phyloP scores from a whole-genome alignment of 176 grass and related monocot species.

The Thinopyrum elongatum region DNA sequence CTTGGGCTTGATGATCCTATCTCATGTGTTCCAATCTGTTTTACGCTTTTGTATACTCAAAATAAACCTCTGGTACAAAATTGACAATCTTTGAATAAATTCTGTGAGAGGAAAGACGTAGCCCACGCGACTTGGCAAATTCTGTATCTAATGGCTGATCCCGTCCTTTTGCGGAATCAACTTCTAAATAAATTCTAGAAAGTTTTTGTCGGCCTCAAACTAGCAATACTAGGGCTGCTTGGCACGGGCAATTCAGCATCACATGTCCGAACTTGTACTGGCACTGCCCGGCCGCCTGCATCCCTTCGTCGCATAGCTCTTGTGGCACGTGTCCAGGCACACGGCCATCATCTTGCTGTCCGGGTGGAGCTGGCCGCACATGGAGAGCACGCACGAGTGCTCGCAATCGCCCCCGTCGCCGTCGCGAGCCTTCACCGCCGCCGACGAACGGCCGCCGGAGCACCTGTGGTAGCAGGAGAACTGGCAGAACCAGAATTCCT shows the following conservation, averaged over 20 bases:
- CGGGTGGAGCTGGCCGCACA: constrained; percentile 27
- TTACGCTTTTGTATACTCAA: neutral
- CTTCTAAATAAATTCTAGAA: neutral
- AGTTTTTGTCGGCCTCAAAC: neutral
- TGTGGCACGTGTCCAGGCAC: constrained; percentile 41
- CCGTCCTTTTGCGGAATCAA: neutral
- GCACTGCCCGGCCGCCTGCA: neutral
- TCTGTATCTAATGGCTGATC: too few relatives aligned
- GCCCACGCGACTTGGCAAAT: too few relatives aligned
- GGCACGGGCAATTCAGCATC: neutral
- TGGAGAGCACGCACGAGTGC: constrained; percentile 15
- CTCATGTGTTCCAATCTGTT: too few relatives aligned
- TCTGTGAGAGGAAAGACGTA: too few relatives aligned
- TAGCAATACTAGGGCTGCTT: neutral
- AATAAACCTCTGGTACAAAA: neutral
- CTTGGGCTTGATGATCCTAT: too few relatives aligned
- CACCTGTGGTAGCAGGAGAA: constrained; percentile 43
- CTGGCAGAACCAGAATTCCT: constrained; percentile 49
- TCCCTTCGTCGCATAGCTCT: constrained; percentile 5
- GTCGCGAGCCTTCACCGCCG: too few relatives aligned
- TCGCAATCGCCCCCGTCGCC: neutral
- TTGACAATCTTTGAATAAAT: neutral
- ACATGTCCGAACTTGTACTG: neutral
- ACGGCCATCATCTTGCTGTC: constrained; percentile 39
- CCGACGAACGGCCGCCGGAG: neutral